A percentile compares a stretch with the other conserved stretches of the same genome.
phyloP scores from a whole-genome alignment of 805 yeast genomes.

The Limtongia smithiae region DNA sequence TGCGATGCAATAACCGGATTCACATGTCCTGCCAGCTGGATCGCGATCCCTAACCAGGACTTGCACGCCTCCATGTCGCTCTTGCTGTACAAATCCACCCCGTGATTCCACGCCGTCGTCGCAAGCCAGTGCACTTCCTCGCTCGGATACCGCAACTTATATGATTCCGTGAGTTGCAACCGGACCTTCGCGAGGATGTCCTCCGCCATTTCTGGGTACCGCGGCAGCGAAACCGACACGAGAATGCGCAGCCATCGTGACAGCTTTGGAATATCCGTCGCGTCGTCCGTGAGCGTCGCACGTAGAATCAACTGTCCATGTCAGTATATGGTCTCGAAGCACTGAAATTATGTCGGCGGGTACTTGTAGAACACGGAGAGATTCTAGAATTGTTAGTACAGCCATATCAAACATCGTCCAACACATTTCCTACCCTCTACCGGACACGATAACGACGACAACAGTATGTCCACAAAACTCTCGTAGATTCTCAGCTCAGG shows the following conservation, averaged over 20 bases:
- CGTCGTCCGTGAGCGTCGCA: slow-evolving; percentile 6
- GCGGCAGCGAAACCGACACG: slow-evolving; percentile 14
- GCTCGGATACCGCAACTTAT: slow-evolving; percentile 4
- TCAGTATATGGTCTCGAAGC: too few species aligned
- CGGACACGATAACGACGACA: slow-evolving; percentile 11
- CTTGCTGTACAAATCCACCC: slow-evolving; percentile 17
- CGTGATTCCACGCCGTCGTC: slow-evolving; percentile 23
- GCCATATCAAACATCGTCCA: neutral
- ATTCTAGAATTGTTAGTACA: slow-evolving; percentile 1
- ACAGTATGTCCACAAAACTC: slow-evolving; percentile 16
- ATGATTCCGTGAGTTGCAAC: slow-evolving; percentile 4
- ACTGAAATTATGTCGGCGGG: too few species aligned
- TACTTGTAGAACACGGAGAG: slow-evolving; percentile 11
- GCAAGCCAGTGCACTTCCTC: slow-evolving; percentile 18
- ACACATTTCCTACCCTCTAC: slow-evolving; percentile 11
- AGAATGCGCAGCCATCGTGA: slow-evolving; percentile 23
- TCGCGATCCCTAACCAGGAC: slow-evolving; percentile 24
- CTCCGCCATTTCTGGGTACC: slow-evolving; percentile 11
- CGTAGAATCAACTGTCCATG: slow-evolving; percentile 11
- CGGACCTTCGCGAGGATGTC: slow-evolving; percentile 15
- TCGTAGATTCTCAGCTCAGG: slow-evolving; percentile 8
- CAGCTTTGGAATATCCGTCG: slow-evolving; percentile 9
- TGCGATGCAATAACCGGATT: slow-evolving; percentile 8
- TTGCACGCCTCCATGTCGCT: slow-evolving; percentile 14
- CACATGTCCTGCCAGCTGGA: slow-evolving; percentile 11